A percentile compares a stretch with the other conserved stretches of the same genome.
phyloP scores from a whole-genome alignment of 768 basidiomycete species.

The Sarcodon aspratus region DNA sequence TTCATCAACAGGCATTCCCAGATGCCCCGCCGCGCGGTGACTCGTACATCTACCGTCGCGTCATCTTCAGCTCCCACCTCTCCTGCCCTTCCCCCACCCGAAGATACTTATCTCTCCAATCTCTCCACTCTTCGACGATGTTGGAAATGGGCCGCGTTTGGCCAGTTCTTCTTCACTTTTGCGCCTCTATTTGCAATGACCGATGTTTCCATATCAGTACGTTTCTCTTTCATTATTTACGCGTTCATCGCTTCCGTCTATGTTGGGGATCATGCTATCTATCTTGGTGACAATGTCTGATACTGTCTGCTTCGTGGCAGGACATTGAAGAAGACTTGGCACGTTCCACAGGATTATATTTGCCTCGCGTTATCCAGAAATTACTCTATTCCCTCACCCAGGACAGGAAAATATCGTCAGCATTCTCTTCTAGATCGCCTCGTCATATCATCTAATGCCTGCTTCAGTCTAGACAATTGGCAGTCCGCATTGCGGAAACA shows the following conservation, averaged over 20 bases:
- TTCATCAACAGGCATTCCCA: not conserved
- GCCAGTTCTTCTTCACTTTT: conserved; percentile 86
- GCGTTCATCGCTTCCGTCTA: not conserved
- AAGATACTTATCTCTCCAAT: conserved; percentile 17
- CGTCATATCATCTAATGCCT: conserved; percentile 6
- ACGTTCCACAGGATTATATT: conserved; percentile 41
- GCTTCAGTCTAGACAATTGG: conserved; percentile 60
- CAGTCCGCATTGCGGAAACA: conserved; percentile 69
- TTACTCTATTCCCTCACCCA: conserved; percentile 66
- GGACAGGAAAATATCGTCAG: conserved; percentile 73
- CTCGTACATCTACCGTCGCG: not conserved
- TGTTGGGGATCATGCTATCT: conserved; percentile 3
- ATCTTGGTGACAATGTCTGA: conserved; percentile 1
- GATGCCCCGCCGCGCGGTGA: not conserved
- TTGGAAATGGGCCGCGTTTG: conserved; percentile 91
- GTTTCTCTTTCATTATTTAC: conserved; percentile 10
- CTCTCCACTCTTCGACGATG: conserved; percentile 54
- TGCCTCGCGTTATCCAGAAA: conserved; percentile 67
- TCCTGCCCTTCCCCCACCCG: conserved; percentile 5
- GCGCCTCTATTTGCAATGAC: conserved; percentile 57
- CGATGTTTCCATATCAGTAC: conserved; percentile 58
- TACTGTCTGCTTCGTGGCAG: conserved; percentile 24
- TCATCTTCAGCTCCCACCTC: conserved; percentile 7
- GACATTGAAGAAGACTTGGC: conserved; percentile 73
- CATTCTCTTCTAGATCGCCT: conserved; percentile 9